Conservation (phyloP, 1,284 basidiomycete genomes). For the Trichosporon asahii region DNA sequence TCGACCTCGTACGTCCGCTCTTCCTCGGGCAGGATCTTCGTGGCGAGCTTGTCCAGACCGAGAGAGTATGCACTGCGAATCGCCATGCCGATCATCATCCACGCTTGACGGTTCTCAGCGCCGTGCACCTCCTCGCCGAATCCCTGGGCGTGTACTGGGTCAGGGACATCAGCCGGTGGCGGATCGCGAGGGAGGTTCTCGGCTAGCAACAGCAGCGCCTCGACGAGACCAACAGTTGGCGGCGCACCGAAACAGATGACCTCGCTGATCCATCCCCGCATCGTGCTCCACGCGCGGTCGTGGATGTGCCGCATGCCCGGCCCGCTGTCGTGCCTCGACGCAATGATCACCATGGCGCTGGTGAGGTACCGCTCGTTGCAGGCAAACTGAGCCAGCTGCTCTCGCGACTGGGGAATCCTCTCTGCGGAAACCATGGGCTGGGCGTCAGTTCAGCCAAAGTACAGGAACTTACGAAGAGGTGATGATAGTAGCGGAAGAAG, state of each 20-base stretch:
- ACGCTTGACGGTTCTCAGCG: conserved; percentile 49
- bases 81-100: conserved; percentile 49
- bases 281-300: conserved; percentile 43
- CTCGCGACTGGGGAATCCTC: conserved; percentile 47
- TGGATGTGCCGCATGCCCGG: conserved; percentile 41
- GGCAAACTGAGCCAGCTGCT: conserved; percentile 48
- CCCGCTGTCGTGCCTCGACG: conserved; percentile 43
- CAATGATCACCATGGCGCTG: conserved; percentile 52
- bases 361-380: conserved; percentile 50
- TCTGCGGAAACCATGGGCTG: conserved; percentile 52
- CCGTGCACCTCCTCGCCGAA: conserved; percentile 43
- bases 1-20: conserved; percentile 45
- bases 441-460: neutral
- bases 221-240: conserved; percentile 47
- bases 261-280: conserved; percentile 48
- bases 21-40: conserved; percentile 36
- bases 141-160: conserved; percentile 34
- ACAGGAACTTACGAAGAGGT: conserved; percentile 47
- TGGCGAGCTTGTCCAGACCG: conserved; percentile 47
- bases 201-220: conserved; percentile 47
- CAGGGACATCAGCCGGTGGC: conserved; percentile 16
- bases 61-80: conserved; percentile 47
- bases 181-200: conserved; percentile 50
- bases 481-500: conserved; percentile 53
- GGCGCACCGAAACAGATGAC: conserved; percentile 47